A percentile compares a stretch with the other conserved stretches of the same genome.
Evolutionary conservation across 2,329 filamentous ascomycete species (phyloP).

Genomic region (Nemania serpens): DNA sequence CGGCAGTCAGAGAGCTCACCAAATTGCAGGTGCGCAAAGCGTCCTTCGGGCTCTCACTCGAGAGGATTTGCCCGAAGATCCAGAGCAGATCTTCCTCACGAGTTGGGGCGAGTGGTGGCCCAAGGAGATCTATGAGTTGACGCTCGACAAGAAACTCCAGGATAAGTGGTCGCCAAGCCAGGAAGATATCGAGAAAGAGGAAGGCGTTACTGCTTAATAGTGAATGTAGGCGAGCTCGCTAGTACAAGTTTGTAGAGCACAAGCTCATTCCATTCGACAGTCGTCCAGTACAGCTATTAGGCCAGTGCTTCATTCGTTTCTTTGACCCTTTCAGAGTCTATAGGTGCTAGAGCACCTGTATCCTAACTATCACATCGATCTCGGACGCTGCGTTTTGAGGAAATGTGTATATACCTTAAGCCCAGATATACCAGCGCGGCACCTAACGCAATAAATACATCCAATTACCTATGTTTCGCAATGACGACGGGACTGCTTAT

Average conservation of each 20-base stretch:
- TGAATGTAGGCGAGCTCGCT: neutral
- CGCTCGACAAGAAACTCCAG: constrained; percentile 53
- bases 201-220: constrained; percentile 32
- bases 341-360: neutral
- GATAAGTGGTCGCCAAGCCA: constrained; percentile 56
- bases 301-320: too few species aligned
- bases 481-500: too few species aligned
- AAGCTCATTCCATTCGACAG: neutral
- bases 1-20: neutral
- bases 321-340: neutral
- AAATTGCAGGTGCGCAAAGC: constrained; percentile 48
- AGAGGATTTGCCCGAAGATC: constrained; percentile 55
- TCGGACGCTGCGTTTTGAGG: too few species aligned
- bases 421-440: too few species aligned
- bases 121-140: constrained; percentile 47
- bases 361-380: too few species aligned
- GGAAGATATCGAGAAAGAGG: constrained; percentile 54
- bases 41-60: constrained; percentile 51
- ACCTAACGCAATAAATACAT: too few species aligned
- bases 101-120: constrained; percentile 63
- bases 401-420: too few species aligned
- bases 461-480: too few species aligned
- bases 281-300: neutral
- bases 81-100: constrained; percentile 57
- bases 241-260: neutral